phyloP scores from a whole-genome alignment of 2,329 filamentous ascomycete species.

The Arthrobotrys pseudoclavata region DNA sequence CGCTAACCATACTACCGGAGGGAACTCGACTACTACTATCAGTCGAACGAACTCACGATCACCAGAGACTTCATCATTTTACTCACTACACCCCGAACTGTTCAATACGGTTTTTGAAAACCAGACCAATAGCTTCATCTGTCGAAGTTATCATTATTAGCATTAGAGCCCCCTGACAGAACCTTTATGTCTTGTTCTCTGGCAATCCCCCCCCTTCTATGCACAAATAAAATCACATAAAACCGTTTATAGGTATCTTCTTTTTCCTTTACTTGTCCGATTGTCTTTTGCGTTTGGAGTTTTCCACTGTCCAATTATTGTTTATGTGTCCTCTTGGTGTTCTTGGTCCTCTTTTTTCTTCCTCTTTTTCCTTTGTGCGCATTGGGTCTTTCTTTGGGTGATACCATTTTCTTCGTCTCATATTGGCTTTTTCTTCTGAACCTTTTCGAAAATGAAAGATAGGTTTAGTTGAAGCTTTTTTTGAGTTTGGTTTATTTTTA shows the following conservation, averaged over 20 bases:
- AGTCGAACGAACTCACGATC: conserved; percentile 53
- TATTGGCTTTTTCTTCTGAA: background rate
- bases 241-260: background rate
- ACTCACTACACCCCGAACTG: background rate
- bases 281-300: conserved; percentile 22
- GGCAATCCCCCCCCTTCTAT: background rate
- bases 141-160: conserved; percentile 8
- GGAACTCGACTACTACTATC: conserved; percentile 14
- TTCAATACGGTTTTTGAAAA: background rate
- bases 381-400: conserved; percentile 9
- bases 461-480: conserved; percentile 1
- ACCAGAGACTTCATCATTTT: conserved; percentile 40
- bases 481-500: conserved; percentile 4
- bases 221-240: conserved; percentile 1
- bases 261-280: conserved; percentile 3
- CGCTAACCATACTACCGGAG: conserved; percentile 56
- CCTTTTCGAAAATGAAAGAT: background rate
- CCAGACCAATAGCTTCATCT: conserved; percentile 4
- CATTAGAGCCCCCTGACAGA: conserved; percentile 5
- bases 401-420: conserved; percentile 15
- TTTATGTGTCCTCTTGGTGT: conserved; percentile 25
- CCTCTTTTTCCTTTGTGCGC: conserved; percentile 13
- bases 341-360: background rate
- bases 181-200: background rate
- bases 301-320: conserved; percentile 5